phyloP scores from a whole-genome alignment of 179 eudicot genomes.

The Carnegiea gigantea region DNA sequence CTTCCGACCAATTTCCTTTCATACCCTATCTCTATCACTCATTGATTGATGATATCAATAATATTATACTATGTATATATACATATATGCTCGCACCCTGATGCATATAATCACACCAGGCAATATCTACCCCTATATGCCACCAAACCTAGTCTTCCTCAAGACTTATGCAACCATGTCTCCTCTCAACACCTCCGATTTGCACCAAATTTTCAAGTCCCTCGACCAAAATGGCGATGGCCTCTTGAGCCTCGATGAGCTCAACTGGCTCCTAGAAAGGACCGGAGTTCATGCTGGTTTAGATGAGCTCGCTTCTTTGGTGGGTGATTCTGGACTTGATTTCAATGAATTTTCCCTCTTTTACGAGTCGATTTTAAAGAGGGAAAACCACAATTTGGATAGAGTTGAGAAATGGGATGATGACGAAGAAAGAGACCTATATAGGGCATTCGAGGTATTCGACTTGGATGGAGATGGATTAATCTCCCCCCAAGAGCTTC shows the following conservation, averaged over 20 bases:
- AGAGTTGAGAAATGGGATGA: neutral
- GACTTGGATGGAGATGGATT: conserved; percentile 64
- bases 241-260: conserved; percentile 49
- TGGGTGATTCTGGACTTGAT: conserved; percentile 44
- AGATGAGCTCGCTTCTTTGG: conserved; percentile 41
- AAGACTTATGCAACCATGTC: conserved; percentile 35
- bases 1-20: neutral
- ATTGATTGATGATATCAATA: neutral
- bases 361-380: conserved; percentile 31
- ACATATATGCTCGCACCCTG: neutral
- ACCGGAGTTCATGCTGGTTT: conserved; percentile 32
- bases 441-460: conserved; percentile 60
- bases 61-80: neutral
- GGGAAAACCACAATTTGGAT: neutral
- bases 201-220: conserved; percentile 46
- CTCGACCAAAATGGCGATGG: conserved; percentile 58
- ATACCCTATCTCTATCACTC: neutral
- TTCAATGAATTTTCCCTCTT: conserved; percentile 49
- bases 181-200: conserved; percentile 36
- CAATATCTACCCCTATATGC: neutral
- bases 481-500: conserved; percentile 64
- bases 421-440: conserved; percentile 43
- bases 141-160: neutral
- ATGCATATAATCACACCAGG: too few relatives aligned
- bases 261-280: conserved; percentile 42